These are phyloP conservation scores for Gracilaria gracilis DNA, from an alignment of 23 red algal genomes.

Conservation along the genomic window DNA sequence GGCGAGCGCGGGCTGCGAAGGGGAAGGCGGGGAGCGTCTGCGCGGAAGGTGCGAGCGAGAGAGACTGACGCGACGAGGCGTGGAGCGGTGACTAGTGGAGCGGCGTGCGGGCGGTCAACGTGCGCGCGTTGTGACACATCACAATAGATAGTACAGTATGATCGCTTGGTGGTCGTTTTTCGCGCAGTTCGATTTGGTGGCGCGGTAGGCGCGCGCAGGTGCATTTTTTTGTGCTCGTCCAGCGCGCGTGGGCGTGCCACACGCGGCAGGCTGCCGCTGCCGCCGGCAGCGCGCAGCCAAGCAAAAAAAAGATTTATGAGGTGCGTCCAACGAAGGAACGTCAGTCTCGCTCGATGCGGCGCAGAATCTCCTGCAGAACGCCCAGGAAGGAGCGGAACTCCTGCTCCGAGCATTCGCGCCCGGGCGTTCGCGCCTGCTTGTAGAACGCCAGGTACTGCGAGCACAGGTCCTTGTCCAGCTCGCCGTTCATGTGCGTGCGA, in stretches of 20 bases:
- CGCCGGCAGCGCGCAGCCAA: neutral
- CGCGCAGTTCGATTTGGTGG: too few species aligned
- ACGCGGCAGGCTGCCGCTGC: too few species aligned
- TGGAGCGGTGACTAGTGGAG: neutral
- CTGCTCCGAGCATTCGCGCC: slow-evolving; percentile 44
- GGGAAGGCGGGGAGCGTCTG: neutral
- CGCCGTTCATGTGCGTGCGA: neutral
- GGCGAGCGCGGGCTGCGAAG: neutral
- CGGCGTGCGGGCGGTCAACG: too few species aligned
- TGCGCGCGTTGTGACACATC: too few species aligned
- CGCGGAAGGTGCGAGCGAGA: neutral
- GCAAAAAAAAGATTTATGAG: neutral
- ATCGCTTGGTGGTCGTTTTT: too few species aligned
- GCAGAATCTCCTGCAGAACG: slow-evolving; percentile 68
- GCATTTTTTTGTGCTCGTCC: neutral
- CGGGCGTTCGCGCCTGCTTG: slow-evolving; percentile 33
- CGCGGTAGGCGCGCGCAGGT: neutral
- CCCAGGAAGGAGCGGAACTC: slow-evolving; percentile 60
- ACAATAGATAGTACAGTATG: too few species aligned
- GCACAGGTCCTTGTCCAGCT: slow-evolving; percentile 48
- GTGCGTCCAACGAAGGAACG: too few species aligned
- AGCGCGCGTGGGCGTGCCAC: neutral
- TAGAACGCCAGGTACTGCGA: slow-evolving; percentile 61
- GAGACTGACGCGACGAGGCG: neutral
- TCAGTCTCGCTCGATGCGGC: slow-evolving; percentile 34